A percentile compares a stretch with the other conserved stretches of the same genome.
These are phyloP conservation scores for Neurospora sp. DNA, from an alignment of 2,329 filamentous ascomycete species.

Conservation along the genomic window DNA sequence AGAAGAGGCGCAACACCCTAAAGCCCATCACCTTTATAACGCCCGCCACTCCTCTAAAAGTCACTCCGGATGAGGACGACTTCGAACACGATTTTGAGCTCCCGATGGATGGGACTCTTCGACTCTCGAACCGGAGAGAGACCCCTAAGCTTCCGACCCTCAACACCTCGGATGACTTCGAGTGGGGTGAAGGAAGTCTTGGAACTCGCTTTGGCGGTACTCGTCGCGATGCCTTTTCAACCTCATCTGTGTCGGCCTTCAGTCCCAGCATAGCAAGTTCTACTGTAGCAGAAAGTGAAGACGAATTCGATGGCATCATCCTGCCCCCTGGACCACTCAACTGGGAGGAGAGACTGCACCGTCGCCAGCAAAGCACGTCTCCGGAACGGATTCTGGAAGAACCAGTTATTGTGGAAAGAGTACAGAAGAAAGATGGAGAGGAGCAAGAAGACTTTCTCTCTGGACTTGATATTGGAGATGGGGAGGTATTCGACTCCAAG, in stretches of 20 bases:
- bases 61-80: constrained; percentile 45
- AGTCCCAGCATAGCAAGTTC: constrained; percentile 91
- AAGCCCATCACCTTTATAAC: constrained; percentile 45
- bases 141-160: constrained; percentile 52
- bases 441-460: constrained; percentile 72
- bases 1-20: constrained; percentile 44
- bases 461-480: constrained; percentile 78
- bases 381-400: constrained; percentile 38
- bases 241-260: constrained; percentile 76
- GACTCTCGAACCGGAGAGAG: constrained; percentile 50
- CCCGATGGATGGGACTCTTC: constrained; percentile 55
- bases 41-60: constrained; percentile 44
- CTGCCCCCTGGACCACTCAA: constrained; percentile 76
- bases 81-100: constrained; percentile 66
- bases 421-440: constrained; percentile 19
- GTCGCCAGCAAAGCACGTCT: constrained; percentile 53
- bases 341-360: constrained; percentile 67
- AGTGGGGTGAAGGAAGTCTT: constrained; percentile 89
- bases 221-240: constrained; percentile 65
- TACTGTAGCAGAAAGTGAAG: constrained; percentile 84
- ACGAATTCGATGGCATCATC: constrained; percentile 85
- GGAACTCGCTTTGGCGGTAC: constrained; percentile 87
- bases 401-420: constrained; percentile 18
- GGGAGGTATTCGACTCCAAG: constrained; percentile 67
- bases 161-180: constrained; percentile 63